Evolutionary conservation across 129 eudicot species (phyloP).

Genomic region (Solidago caesia): DNA sequence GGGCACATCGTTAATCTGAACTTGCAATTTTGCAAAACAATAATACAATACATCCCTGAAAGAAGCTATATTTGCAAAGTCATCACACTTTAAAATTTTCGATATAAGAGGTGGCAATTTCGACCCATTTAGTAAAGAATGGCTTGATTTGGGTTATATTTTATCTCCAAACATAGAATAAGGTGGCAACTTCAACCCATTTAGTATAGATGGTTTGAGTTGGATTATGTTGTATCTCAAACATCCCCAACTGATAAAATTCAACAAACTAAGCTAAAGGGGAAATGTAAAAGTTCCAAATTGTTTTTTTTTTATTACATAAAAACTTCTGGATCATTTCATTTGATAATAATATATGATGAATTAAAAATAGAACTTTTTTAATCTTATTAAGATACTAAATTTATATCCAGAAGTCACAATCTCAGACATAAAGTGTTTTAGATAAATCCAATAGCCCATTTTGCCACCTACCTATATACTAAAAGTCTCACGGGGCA

Average conservation of each 20-base stretch:
- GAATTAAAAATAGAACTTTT: neutral
- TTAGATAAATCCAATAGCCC: neutral
- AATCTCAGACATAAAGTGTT: neutral
- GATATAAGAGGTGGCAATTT: neutral
- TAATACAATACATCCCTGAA: neutral
- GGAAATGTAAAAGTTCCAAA: too few relatives aligned
- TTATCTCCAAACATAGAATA: neutral
- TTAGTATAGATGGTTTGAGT: neutral
- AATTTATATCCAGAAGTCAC: neutral
- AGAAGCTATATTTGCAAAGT: constrained; percentile 1
- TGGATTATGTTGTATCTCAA: neutral
- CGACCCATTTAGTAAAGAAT: neutral
- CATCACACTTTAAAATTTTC: too few relatives aligned
- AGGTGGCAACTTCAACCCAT: neutral
- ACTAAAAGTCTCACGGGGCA: constrained; percentile 4
- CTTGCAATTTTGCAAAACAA: neutral
- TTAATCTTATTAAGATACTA: neutral
- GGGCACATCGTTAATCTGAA: neutral
- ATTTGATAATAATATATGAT: too few relatives aligned
- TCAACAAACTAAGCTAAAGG: too few relatives aligned
- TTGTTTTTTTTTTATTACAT: too few relatives aligned
- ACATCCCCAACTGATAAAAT: too few relatives aligned
- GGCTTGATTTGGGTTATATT: neutral
- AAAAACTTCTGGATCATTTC: too few relatives aligned
- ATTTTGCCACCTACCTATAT: neutral